phyloP scores from a whole-genome alignment of 371 early-diverging fungal genomes.

The Dipsacomyces acuminosporus region DNA sequence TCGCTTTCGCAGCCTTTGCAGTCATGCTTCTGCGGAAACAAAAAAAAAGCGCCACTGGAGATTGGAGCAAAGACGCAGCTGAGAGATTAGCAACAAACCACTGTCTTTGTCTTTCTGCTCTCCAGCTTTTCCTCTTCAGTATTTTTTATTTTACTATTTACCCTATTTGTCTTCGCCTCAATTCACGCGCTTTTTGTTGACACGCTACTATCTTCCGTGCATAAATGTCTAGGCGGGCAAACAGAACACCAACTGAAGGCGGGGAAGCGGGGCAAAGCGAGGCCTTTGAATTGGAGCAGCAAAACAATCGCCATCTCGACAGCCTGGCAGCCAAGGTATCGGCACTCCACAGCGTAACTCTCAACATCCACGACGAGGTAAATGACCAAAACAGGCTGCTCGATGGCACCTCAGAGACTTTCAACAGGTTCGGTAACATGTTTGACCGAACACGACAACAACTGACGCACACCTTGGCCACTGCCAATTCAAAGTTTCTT shows the following conservation, averaged over 20 bases:
- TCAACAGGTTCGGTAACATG: slow-evolving; percentile 39
- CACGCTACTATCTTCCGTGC: background rate
- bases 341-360: slow-evolving; percentile 34
- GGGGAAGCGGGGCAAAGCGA: slow-evolving; percentile 17
- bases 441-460: slow-evolving; percentile 35
- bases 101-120: too few species aligned
- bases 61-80: too few species aligned
- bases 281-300: slow-evolving; percentile 42
- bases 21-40: too few species aligned
- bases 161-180: too few species aligned
- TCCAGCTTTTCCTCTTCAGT: too few species aligned
- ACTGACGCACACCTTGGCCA: slow-evolving; percentile 34
- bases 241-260: slow-evolving; percentile 25
- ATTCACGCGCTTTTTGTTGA: background rate
- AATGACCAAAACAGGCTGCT: slow-evolving; percentile 36
- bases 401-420: slow-evolving; percentile 29
- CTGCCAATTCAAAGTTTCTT: slow-evolving; percentile 31
- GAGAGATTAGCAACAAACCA: too few species aligned
- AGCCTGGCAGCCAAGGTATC: slow-evolving; percentile 38
- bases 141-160: too few species aligned
- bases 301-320: slow-evolving; percentile 35
- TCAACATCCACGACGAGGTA: slow-evolving; percentile 36
- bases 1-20: too few species aligned
- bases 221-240: slow-evolving; percentile 32
- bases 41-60: too few species aligned